phyloP scores from a whole-genome alignment of 164 flowering plant genomes.

The Liquidambar formosana region DNA sequence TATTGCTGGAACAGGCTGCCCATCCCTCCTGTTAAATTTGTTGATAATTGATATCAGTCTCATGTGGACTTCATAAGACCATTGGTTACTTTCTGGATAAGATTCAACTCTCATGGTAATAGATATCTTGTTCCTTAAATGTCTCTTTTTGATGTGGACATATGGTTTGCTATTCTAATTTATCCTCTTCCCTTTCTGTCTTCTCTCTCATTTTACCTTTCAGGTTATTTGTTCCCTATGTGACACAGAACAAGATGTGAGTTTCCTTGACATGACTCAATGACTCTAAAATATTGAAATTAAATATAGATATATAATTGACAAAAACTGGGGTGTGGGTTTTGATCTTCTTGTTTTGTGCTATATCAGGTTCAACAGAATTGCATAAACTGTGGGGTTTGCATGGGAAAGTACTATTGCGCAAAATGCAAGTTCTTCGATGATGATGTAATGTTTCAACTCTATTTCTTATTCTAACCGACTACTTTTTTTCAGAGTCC shows the following conservation, averaged over 20 bases:
- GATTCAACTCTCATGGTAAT: neutral
- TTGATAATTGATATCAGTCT: no score
- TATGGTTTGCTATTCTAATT: neutral
- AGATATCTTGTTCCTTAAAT: neutral
- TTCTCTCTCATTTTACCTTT: slow-evolving; percentile 8
- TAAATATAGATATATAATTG: neutral
- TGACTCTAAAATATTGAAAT: neutral
- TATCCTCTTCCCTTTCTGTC: slow-evolving; percentile 1
- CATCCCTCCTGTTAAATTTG: no score
- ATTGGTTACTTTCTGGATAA: neutral
- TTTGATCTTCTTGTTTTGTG: slow-evolving; percentile 7
- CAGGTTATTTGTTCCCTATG: slow-evolving; percentile 92
- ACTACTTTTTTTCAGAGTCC: neutral
- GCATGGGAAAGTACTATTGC: slow-evolving; percentile 86
- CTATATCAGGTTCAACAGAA: slow-evolving; percentile 64
- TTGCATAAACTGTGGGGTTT: slow-evolving; percentile 79
- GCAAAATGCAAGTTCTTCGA: slow-evolving; percentile 83
- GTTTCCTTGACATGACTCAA: slow-evolving; percentile 17
- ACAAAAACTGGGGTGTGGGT: neutral
- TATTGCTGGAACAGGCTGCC: no score
- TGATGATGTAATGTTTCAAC: slow-evolving; percentile 60
- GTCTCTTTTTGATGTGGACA: neutral
- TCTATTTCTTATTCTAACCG: neutral
- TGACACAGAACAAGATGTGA: slow-evolving; percentile 83
- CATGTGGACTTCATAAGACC: no score